These are phyloP conservation scores for Apophysomyces variabilis DNA, from an alignment of 371 early-diverging fungal genomes.

Conservation along the genomic window DNA sequence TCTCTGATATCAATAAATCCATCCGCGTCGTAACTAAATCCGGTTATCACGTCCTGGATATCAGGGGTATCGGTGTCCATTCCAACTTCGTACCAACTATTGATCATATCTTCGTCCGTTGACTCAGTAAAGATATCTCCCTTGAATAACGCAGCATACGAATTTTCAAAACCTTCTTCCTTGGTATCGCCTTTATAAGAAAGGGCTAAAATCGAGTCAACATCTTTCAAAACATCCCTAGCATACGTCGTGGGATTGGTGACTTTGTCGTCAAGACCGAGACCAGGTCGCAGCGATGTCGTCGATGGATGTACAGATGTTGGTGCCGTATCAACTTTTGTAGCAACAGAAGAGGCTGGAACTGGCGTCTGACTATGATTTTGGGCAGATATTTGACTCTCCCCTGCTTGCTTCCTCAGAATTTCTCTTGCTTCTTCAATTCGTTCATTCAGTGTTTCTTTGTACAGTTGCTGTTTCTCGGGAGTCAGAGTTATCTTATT, in stretches of 20 bases:
- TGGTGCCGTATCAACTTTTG: neutral
- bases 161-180: constrained; percentile 37
- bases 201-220: constrained; percentile 27
- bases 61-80: constrained; percentile 39
- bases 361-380: constrained; percentile 13
- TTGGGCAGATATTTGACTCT: constrained; percentile 12
- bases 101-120: constrained; percentile 16
- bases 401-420: constrained; percentile 15
- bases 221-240: constrained; percentile 44
- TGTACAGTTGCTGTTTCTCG: constrained; percentile 33
- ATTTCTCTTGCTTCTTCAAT: constrained; percentile 31
- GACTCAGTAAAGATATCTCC: constrained; percentile 13
- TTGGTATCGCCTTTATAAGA: constrained; percentile 43
- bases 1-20: constrained; percentile 20
- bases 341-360: neutral
- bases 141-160: constrained; percentile 7
- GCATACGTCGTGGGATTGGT: constrained; percentile 35
- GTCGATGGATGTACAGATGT: neutral
- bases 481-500: constrained; percentile 27
- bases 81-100: constrained; percentile 38
- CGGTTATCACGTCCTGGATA: constrained; percentile 26
- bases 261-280: constrained; percentile 39
- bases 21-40: constrained; percentile 41
- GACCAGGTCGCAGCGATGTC: constrained; percentile 31
- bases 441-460: constrained; percentile 34